Percentiles rank a stretch among this genome's conserved stretches.
These are phyloP conservation scores for Saccharomycopsis hybrid DNA, from an alignment of 1,139 yeast species.

Conservation along the genomic window DNA sequence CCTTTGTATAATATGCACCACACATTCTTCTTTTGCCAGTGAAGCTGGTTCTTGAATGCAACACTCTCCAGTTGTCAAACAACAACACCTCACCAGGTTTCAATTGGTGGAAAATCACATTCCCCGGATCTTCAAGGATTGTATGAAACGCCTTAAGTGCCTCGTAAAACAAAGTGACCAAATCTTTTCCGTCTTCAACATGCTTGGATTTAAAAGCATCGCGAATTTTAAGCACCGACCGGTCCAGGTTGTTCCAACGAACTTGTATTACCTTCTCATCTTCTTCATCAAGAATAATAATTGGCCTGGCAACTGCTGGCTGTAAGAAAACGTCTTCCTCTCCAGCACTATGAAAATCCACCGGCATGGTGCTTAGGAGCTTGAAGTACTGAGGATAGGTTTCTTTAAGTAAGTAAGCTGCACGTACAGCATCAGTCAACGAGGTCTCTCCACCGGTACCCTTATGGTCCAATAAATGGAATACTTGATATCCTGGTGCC, in stretches of 20 bases:
- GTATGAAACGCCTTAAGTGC: slow-evolving; percentile 56
- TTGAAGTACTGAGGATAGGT: slow-evolving; percentile 51
- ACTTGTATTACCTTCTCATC: slow-evolving; percentile 47
- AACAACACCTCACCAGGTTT: slow-evolving; percentile 64
- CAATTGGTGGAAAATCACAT: slow-evolving; percentile 52
- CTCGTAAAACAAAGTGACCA: slow-evolving; percentile 37
- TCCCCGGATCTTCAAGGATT: slow-evolving; percentile 44
- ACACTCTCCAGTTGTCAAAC: slow-evolving; percentile 72
- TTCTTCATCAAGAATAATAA: slow-evolving; percentile 42
- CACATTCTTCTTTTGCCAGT: slow-evolving; percentile 70
- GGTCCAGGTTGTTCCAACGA: slow-evolving; percentile 71
- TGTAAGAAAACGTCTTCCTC: slow-evolving; percentile 62
- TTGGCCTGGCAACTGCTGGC: slow-evolving; percentile 55
- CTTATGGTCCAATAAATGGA: slow-evolving; percentile 54
- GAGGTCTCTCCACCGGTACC: slow-evolving; percentile 74
- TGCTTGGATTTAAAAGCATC: background rate
- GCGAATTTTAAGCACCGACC: slow-evolving; percentile 25
- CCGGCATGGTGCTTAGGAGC: slow-evolving; percentile 43
- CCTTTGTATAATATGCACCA: slow-evolving; percentile 69
- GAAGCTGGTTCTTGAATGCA: slow-evolving; percentile 67
- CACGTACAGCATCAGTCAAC: slow-evolving; percentile 61
- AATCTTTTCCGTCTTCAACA: background rate
- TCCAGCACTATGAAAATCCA: slow-evolving; percentile 78
- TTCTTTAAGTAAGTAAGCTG: slow-evolving; percentile 46
- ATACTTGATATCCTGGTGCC: slow-evolving; percentile 68